These are phyloP conservation scores for Citrus inodora DNA, from an alignment of 345 rosid species.

Conservation along the genomic window DNA sequence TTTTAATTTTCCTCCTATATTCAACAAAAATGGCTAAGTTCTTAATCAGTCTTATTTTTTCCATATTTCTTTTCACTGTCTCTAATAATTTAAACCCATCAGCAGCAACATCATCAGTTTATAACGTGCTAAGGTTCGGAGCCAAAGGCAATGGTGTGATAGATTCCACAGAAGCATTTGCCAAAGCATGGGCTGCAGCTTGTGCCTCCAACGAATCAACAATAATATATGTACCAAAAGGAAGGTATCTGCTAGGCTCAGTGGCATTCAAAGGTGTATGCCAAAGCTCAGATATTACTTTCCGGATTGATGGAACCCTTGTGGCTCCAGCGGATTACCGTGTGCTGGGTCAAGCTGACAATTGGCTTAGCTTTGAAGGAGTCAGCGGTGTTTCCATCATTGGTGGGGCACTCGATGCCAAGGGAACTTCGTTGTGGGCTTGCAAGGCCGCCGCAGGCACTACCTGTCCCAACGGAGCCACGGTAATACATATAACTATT, in stretches of 20 bases:
- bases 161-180: slow-evolving; percentile 13
- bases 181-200: slow-evolving; percentile 15
- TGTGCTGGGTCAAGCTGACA: not conserved
- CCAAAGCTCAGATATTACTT: not conserved
- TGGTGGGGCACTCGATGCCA: slow-evolving; percentile 22
- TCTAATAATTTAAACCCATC: not conserved
- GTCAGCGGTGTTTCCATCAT: slow-evolving; percentile 15
- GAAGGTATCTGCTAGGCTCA: slow-evolving; percentile 15
- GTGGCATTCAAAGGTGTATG: slow-evolving; percentile 7
- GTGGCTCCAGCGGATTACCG: slow-evolving; percentile 5
- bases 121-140: slow-evolving; percentile 8
- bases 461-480: slow-evolving; percentile 18
- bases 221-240: slow-evolving; percentile 14
- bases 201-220: slow-evolving; percentile 6
- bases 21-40: too few relatives aligned
- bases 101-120: not conserved
- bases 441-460: slow-evolving; percentile 9
- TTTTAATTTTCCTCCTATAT: too few relatives aligned
- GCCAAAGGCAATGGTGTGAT: slow-evolving; percentile 6
- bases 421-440: slow-evolving; percentile 15
- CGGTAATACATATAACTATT: not conserved
- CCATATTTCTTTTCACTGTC: not conserved
- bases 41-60: not conserved
- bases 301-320: slow-evolving; percentile 7
- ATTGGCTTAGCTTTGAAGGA: slow-evolving; percentile 15